Evolutionary conservation across 495 filamentous ascomycete genomes (phyloP).

Genomic region (Hapsidospora chrysogenum): DNA sequence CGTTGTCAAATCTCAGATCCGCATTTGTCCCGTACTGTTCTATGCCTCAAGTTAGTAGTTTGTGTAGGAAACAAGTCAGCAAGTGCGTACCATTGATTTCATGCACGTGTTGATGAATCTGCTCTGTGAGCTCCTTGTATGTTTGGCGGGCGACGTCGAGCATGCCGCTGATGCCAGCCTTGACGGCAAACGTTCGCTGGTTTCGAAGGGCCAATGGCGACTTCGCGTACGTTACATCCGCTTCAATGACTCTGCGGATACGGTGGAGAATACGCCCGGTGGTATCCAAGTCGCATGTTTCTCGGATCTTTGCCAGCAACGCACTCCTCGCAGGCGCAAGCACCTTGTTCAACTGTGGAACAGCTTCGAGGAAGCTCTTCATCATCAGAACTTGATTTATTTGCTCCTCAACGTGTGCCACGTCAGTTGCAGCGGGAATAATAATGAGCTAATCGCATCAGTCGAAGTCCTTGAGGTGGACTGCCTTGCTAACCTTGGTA

Average conservation of each 20-base stretch:
- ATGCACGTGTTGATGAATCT: slow-evolving; percentile 53
- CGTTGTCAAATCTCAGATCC: slow-evolving; percentile 59
- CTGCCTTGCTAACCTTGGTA: slow-evolving; percentile 40
- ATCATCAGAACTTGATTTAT: slow-evolving; percentile 77
- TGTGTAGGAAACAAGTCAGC: background rate
- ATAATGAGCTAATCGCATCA: slow-evolving; percentile 20
- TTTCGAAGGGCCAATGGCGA: slow-evolving; percentile 76
- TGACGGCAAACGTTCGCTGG: slow-evolving; percentile 85
- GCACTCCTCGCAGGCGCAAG: slow-evolving; percentile 47
- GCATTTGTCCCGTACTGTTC: slow-evolving; percentile 41
- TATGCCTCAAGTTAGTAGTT: slow-evolving; percentile 7
- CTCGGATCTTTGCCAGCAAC: slow-evolving; percentile 46
- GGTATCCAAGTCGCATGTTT: slow-evolving; percentile 48
- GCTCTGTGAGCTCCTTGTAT: slow-evolving; percentile 70
- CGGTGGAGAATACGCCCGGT: slow-evolving; percentile 40
- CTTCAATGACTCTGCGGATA: slow-evolving; percentile 61
- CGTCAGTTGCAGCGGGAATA: slow-evolving; percentile 34
- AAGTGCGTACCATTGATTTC: slow-evolving; percentile 37
- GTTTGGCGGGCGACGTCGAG: slow-evolving; percentile 75
- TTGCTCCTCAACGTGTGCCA: slow-evolving; percentile 56
- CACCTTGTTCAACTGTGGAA: slow-evolving; percentile 50
- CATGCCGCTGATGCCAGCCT: slow-evolving; percentile 69
- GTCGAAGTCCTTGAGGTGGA: no score
- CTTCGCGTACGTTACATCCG: slow-evolving; percentile 61
- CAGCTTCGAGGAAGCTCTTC: slow-evolving; percentile 60